A percentile compares a stretch with the other conserved stretches of the same genome.
Evolutionary conservation across 331 rosid species (phyloP).

Genomic region (Stylosanthes scabra): DNA sequence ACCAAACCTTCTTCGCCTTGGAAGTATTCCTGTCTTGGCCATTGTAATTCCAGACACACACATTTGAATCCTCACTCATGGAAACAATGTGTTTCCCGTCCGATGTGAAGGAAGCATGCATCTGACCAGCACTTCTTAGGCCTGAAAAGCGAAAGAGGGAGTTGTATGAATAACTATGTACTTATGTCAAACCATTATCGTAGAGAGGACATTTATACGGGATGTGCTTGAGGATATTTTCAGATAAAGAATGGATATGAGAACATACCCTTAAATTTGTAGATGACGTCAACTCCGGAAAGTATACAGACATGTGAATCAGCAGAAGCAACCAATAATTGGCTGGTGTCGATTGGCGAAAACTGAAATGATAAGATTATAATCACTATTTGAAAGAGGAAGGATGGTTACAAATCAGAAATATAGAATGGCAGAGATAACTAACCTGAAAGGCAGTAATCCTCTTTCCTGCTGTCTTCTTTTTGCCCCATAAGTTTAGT

Average conservation of each 20-base stretch:
- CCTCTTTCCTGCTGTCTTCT: constrained; percentile 74
- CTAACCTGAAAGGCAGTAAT: constrained; percentile 86
- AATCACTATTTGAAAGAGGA: constrained; percentile 8
- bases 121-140: constrained; percentile 59
- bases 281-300: constrained; percentile 56
- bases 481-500: constrained; percentile 67
- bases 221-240: constrained; percentile 10
- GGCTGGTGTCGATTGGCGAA: constrained; percentile 60
- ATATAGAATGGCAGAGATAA: constrained; percentile 21
- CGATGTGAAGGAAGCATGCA: constrained; percentile 66
- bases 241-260: constrained; percentile 14
- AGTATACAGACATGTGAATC: constrained; percentile 68
- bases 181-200: background rate
- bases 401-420: constrained; percentile 25
- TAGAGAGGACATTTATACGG: background rate
- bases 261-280: constrained; percentile 68
- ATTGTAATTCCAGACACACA: constrained; percentile 63
- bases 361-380: constrained; percentile 55
- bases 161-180: constrained; percentile 19
- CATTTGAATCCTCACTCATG: constrained; percentile 66
- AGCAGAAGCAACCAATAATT: constrained; percentile 71
- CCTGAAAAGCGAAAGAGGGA: constrained; percentile 45
- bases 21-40: constrained; percentile 59
- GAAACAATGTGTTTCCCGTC: constrained; percentile 76
- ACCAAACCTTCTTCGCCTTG: constrained; percentile 51